These are phyloP conservation scores for Tulasnella sp. DNA, from an alignment of 768 basidiomycete genomes.

Conservation along the genomic window DNA sequence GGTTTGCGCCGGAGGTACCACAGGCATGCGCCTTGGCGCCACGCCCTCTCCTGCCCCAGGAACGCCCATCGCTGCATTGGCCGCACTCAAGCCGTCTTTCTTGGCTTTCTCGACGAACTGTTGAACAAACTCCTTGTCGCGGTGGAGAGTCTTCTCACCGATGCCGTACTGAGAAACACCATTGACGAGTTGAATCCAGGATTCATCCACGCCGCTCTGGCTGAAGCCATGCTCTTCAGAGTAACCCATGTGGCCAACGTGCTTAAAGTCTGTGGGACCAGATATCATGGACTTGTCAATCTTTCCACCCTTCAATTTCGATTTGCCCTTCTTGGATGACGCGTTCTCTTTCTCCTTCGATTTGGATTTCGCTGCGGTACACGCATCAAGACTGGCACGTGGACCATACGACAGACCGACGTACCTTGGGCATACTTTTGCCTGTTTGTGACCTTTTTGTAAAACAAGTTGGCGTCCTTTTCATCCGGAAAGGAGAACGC, in stretches of 20 bases:
- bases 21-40: conserved; percentile 16
- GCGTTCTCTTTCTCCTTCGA: conserved; percentile 12
- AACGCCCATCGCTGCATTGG: conserved; percentile 16
- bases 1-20: background rate
- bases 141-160: conserved; percentile 49
- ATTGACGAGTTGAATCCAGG: conserved; percentile 65
- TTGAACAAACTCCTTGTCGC: conserved; percentile 84
- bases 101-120: conserved; percentile 52
- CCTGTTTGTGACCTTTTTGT: conserved; percentile 64
- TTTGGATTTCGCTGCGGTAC: conserved; percentile 31
- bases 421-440: conserved; percentile 50
- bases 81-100: conserved; percentile 19
- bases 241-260: conserved; percentile 93
- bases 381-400: no score
- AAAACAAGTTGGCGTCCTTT: conserved; percentile 67
- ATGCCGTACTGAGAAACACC: conserved; percentile 56
- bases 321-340: conserved; percentile 27
- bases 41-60: conserved; percentile 19
- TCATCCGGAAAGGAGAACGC: conserved; percentile 85
- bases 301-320: conserved; percentile 55
- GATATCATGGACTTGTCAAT: conserved; percentile 93
- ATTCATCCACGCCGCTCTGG: conserved; percentile 75
- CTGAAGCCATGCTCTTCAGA: conserved; percentile 78
- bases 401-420: conserved; percentile 23
- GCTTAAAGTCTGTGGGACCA: conserved; percentile 65